phyloP scores from a whole-genome alignment of 129 eudicot genomes.

The Chrysanthemum makinoi region DNA sequence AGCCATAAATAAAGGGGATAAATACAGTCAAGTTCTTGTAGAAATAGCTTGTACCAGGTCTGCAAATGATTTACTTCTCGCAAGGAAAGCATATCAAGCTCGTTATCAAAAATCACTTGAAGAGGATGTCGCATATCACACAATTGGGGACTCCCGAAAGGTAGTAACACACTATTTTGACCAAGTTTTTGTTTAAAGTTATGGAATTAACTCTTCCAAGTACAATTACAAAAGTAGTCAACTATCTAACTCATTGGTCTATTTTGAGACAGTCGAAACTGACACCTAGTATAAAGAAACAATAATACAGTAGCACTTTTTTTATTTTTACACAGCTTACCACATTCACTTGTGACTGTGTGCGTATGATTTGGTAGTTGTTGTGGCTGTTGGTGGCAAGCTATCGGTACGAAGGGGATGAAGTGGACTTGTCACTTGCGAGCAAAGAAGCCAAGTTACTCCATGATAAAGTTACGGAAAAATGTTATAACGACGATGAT shows the following conservation, averaged over 20 bases:
- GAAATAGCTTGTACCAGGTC: conserved; percentile 92
- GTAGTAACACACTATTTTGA: conserved; percentile 26
- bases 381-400: conserved; percentile 65
- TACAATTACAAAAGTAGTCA: neutral
- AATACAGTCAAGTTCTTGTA: conserved; percentile 60
- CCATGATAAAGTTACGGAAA: conserved; percentile 56
- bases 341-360: neutral
- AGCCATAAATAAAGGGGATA: conserved; percentile 58
- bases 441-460: conserved; percentile 73
- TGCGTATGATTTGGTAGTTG: conserved; percentile 47
- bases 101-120: conserved; percentile 77
- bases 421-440: conserved; percentile 68
- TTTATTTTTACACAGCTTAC: neutral
- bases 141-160: conserved; percentile 79
- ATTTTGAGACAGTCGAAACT: too few species aligned
- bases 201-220: neutral
- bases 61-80: conserved; percentile 54
- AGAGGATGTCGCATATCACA: conserved; percentile 85
- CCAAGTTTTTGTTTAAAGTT: too few species aligned
- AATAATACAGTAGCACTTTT: too few species aligned
- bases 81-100: conserved; percentile 71
- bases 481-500: conserved; percentile 62
- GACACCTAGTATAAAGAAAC: too few species aligned
- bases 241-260: too few species aligned
- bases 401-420: conserved; percentile 71